Evolutionary conservation across 1,284 basidiomycete species (phyloP).

Genomic region (Cryptococcus sp.): DNA sequence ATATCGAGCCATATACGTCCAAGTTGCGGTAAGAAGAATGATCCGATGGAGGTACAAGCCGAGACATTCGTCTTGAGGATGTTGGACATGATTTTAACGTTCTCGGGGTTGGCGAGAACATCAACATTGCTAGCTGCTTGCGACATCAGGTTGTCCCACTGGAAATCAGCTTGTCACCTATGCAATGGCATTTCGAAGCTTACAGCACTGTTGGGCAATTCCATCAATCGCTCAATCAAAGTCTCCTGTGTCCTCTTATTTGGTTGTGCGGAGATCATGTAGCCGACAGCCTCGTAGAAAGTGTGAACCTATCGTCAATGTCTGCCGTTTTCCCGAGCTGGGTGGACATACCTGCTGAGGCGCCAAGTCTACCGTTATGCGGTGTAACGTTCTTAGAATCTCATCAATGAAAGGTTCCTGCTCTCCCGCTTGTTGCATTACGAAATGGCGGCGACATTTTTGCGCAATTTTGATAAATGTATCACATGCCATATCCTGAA

Average conservation of each 20-base stretch:
- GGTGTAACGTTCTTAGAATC: constrained; percentile 84
- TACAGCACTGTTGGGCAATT: constrained; percentile 92
- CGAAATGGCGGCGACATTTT: constrained; percentile 96
- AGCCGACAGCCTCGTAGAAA: constrained; percentile 96
- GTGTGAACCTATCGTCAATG: constrained; percentile 65
- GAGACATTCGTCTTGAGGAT: constrained; percentile 99
- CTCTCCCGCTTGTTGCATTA: constrained; percentile 97
- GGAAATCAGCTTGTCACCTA: too few relatives aligned
- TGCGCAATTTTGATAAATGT: constrained; percentile 99
- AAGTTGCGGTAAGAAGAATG: constrained; percentile 94
- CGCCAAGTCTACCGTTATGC: constrained; percentile 92
- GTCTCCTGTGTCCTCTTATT: constrained; percentile 97
- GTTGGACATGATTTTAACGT: constrained; percentile 95
- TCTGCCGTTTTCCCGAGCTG: not conserved
- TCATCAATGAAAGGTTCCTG: constrained; percentile 98
- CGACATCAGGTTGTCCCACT: constrained; percentile 98
- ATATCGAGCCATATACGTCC: constrained; percentile 97
- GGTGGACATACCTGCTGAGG: constrained; percentile 70
- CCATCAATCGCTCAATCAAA: constrained; percentile 92
- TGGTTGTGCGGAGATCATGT: constrained; percentile 99
- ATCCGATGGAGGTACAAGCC: constrained; percentile 93
- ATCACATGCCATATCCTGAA: constrained; percentile 99
- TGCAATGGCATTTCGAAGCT: constrained; percentile 38
- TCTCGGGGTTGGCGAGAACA: constrained; percentile 83
- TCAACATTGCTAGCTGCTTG: constrained; percentile 93